Percentiles rank a stretch among this genome's conserved stretches.
phyloP scores from a whole-genome alignment of 805 yeast genomes.

The Barnettozyma salicaria region DNA sequence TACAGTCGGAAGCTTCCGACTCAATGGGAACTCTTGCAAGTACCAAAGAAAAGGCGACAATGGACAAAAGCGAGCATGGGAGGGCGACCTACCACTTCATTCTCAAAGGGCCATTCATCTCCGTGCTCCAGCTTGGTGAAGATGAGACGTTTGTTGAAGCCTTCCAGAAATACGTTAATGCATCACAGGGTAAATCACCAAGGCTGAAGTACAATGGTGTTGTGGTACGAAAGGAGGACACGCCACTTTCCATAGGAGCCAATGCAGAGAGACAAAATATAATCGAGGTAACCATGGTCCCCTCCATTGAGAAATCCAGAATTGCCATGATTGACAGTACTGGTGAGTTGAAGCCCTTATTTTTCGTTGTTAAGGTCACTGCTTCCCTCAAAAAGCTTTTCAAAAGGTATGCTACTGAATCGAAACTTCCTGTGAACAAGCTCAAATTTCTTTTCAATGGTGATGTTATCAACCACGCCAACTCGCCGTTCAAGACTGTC shows the following conservation, averaged over 20 bases:
- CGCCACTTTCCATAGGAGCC: constrained; percentile 6
- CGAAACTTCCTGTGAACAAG: neutral
- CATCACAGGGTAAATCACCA: constrained; percentile 4
- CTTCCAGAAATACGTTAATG: neutral
- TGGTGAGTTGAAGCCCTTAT: constrained; percentile 23
- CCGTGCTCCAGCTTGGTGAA: neutral
- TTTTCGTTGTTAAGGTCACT: constrained; percentile 1
- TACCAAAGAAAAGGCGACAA: neutral
- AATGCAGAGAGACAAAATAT: constrained; percentile 7
- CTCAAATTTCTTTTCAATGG: constrained; percentile 1
- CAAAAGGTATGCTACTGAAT: constrained; percentile 2
- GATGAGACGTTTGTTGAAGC: constrained; percentile 1
- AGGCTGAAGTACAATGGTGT: neutral
- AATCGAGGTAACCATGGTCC: constrained; percentile 28
- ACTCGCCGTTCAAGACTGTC: neutral
- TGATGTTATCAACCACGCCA: neutral
- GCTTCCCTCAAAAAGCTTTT: constrained; percentile 7
- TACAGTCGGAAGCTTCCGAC: no score
- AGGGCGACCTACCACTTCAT: constrained; percentile 6
- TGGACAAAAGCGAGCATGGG: no score
- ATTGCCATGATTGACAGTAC: constrained; percentile 26
- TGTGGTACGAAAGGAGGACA: neutral
- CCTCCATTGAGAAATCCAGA: constrained; percentile 29
- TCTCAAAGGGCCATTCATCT: constrained; percentile 5
- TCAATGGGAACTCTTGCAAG: no score